Evolutionary conservation across 768 basidiomycete species (phyloP), one percentile per base, ranked within the genome.

Genomic region (Tylopilus rubrobrunneus): DNA sequence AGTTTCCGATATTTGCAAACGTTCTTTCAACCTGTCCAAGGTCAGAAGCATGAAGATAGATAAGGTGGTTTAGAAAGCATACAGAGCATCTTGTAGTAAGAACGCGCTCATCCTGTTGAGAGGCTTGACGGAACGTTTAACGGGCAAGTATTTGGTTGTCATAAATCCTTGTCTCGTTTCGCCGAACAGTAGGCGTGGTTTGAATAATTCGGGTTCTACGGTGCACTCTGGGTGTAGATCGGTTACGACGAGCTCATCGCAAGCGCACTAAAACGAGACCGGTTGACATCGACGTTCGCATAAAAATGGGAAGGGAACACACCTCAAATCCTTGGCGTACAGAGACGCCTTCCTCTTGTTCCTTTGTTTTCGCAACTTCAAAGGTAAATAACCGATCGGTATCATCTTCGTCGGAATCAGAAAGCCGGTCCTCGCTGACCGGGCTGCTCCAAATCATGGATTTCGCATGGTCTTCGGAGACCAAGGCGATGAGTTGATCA

Each of bases 361-460:
- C 80, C 33, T 74, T 74, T 11, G 76, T 81, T 62, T 85, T 81
- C 1, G 73, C 68, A 3, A 84, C 82, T 45, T 80, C 76, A 47
- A 82, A 85, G 0, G 74, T 74, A 64, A 79, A 84, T 28, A 85
- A 57, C 7, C 83, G 72, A 55, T 81, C 79, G 12, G 65, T 68
- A n/a, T 74, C 73, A 28, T 77, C 77, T 23, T 69, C 54, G 7
- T 74, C 73, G 8, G 68, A 63, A 5, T 64, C 58, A 15, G 56
- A 53, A 28, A 64, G 50, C 2, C 59, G 55, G 9, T 71, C 57
- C 2, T 71, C 65, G 15, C 66, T 44, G 17, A 52, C 45, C 1
- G 75, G 69, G 15, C 71, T 64, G 25, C 56, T 68, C 76, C 78
- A 83, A 5, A 79, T 64, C 51, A 85, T 67, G 7, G 74, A 63